phyloP scores from a whole-genome alignment of 176 grass and related monocot genomes.

The Zizania latifolia region DNA sequence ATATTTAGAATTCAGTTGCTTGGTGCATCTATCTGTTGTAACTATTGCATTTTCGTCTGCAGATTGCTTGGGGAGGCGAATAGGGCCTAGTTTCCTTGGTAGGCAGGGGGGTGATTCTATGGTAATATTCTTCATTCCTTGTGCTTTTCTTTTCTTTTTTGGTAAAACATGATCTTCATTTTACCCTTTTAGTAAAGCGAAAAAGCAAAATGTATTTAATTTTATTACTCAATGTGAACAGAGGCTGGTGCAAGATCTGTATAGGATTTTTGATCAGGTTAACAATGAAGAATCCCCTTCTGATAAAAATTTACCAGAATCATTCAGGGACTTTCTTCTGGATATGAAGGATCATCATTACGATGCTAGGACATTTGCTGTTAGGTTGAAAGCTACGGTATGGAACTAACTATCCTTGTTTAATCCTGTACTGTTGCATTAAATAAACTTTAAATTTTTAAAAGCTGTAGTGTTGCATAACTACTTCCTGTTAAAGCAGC shows the following conservation, averaged over 20 bases:
- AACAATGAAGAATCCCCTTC: constrained; percentile 55
- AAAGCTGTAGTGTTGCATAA: not conserved
- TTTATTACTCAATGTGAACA: constrained; percentile 35
- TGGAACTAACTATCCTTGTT: constrained; percentile 22
- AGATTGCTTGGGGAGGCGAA: constrained; percentile 92
- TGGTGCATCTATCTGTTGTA: constrained; percentile 6
- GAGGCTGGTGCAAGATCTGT: constrained; percentile 82
- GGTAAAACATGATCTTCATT: constrained; percentile 15
- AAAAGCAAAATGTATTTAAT: constrained; percentile 18
- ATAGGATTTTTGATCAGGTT: constrained; percentile 75
- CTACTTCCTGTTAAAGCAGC: not conserved
- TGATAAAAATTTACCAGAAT: constrained; percentile 56
- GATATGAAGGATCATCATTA: constrained; percentile 79
- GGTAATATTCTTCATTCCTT: constrained; percentile 37
- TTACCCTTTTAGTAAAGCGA: constrained; percentile 11
- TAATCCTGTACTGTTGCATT: not conserved
- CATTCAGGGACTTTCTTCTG: constrained; percentile 82
- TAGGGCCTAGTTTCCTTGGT: constrained; percentile 85
- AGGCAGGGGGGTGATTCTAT: constrained; percentile 62
- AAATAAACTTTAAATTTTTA: not conserved
- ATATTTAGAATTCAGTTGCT: not conserved
- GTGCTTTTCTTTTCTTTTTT: constrained; percentile 8
- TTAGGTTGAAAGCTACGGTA: constrained; percentile 81
- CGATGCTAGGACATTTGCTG: constrained; percentile 71
- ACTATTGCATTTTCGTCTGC: constrained; percentile 18